Evolutionary conservation across 257 asterid species (phyloP).

Genomic region (Gentiana dahurica): DNA sequence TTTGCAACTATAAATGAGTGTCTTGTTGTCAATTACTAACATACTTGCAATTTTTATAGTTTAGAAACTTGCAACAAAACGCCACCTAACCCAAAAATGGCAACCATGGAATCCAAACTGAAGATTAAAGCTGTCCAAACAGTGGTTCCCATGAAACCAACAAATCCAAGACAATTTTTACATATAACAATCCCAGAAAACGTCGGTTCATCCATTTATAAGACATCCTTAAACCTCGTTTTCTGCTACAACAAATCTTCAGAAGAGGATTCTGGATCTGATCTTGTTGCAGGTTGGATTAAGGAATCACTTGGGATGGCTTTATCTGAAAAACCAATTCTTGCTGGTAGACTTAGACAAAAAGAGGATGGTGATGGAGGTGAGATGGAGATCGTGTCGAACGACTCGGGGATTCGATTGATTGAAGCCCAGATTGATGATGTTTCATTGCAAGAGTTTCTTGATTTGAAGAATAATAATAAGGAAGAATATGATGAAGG

Average conservation of each 20-base stretch:
- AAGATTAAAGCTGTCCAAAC: conserved; percentile 42
- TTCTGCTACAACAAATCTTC: conserved; percentile 31
- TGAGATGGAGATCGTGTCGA: conserved; percentile 33
- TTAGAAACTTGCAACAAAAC: no score
- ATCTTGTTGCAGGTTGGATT: conserved; percentile 36
- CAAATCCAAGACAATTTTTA: conserved; percentile 31
- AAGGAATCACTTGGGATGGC: conserved; percentile 53
- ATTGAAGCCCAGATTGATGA: conserved; percentile 30
- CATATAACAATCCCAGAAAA: conserved; percentile 13
- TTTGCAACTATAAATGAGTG: no score
- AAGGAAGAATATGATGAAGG: conserved; percentile 22
- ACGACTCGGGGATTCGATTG: conserved; percentile 52
- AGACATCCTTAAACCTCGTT: conserved; percentile 27
- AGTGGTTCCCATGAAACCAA: conserved; percentile 39
- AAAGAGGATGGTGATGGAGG: conserved; percentile 6
- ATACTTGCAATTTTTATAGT: no score
- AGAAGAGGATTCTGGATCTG: conserved; percentile 39
- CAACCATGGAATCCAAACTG: conserved; percentile 13
- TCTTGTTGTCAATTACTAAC: no score
- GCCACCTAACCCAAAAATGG: conserved; percentile 11
- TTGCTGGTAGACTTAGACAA: conserved; percentile 57
- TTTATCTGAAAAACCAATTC: conserved; percentile 35
- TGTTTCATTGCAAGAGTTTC: conserved; percentile 30
- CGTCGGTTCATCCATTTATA: conserved; percentile 10
- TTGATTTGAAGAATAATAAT: conserved; percentile 21